These are phyloP conservation scores for Tylopilus sp. DNA, from an alignment of 1,284 basidiomycete species.

Conservation along the genomic window DNA sequence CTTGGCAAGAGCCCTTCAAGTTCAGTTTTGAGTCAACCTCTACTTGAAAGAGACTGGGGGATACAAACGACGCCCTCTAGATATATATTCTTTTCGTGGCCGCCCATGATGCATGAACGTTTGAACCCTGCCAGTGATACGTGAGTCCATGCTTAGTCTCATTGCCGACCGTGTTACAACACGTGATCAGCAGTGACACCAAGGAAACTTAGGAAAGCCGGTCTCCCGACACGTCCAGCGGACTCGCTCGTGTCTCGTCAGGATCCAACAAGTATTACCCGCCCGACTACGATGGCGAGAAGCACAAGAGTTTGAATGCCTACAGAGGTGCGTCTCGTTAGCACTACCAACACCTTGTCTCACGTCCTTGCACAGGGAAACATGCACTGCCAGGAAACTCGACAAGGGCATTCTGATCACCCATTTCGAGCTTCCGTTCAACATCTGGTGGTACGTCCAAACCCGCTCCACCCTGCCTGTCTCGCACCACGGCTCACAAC, in stretches of 20 bases:
- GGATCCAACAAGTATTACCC: conserved; percentile 96
- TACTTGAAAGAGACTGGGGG: no score
- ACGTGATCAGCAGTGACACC: conserved; percentile 27
- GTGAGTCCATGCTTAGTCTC: no score
- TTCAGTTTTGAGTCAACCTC: no score
- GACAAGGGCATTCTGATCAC: conserved; percentile 95
- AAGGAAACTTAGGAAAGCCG: conserved; percentile 42
- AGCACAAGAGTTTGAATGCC: conserved; percentile 85
- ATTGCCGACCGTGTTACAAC: background rate
- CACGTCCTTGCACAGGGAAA: conserved; percentile 71
- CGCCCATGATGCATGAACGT: no score
- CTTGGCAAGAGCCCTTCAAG: no score
- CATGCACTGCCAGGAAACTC: conserved; percentile 95
- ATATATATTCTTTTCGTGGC: no score
- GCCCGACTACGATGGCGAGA: conserved; percentile 89
- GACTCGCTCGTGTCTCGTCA: conserved; percentile 37
- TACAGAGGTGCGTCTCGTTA: conserved; percentile 66
- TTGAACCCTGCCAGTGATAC: no score
- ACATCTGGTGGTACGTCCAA: conserved; percentile 92
- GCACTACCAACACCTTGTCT: conserved; percentile 2
- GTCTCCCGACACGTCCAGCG: conserved; percentile 4
- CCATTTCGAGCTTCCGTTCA: conserved; percentile 95
- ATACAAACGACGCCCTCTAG: no score
- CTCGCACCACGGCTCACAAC: no score
- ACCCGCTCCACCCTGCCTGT: no score